Conservation (phyloP, 2,329 filamentous ascomycete genomes). For the Cladosporium phlei region DNA sequence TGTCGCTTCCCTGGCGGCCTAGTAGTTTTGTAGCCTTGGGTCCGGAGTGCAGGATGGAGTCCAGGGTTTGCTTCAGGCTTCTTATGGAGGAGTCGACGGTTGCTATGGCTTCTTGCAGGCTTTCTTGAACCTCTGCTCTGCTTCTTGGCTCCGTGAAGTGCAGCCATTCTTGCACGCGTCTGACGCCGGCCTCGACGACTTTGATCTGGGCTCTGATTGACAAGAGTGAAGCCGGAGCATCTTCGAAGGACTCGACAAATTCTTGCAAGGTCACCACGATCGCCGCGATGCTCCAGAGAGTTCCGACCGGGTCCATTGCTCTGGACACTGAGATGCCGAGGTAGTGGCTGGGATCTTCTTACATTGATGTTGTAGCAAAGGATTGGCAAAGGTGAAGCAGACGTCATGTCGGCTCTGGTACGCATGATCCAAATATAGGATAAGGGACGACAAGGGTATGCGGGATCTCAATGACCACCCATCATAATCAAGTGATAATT, state of each 20-base stretch:
- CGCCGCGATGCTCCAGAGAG: not conserved
- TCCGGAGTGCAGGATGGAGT: not conserved
- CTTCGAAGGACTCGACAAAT: not conserved
- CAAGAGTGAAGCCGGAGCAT: constrained; percentile 5
- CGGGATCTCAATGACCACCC: too few relatives aligned
- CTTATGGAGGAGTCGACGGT: constrained; percentile 16
- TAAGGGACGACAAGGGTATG: too few relatives aligned
- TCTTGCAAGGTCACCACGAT: not conserved
- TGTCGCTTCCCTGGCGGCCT: constrained; percentile 2
- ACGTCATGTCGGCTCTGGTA: too few relatives aligned
- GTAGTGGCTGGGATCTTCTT: too few relatives aligned
- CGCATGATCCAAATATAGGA: too few relatives aligned
- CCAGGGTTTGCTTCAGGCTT: constrained; percentile 15
- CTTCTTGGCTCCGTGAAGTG: constrained; percentile 15
- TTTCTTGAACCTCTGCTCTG: constrained; percentile 12
- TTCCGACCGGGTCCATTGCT: constrained; percentile 1
- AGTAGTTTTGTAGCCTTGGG: constrained; percentile 7
- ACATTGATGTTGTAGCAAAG: too few relatives aligned
- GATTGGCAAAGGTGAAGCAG: too few relatives aligned
- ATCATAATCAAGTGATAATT: too few relatives aligned
- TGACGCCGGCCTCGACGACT: constrained; percentile 11
- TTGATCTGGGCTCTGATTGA: constrained; percentile 12
- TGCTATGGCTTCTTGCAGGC: constrained; percentile 15
- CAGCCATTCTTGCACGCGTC: constrained; percentile 20
- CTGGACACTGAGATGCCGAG: too few relatives aligned